These are phyloP conservation scores for Cercospora citrullina DNA, from an alignment of 2,329 filamentous ascomycete genomes.

Conservation along the genomic window DNA sequence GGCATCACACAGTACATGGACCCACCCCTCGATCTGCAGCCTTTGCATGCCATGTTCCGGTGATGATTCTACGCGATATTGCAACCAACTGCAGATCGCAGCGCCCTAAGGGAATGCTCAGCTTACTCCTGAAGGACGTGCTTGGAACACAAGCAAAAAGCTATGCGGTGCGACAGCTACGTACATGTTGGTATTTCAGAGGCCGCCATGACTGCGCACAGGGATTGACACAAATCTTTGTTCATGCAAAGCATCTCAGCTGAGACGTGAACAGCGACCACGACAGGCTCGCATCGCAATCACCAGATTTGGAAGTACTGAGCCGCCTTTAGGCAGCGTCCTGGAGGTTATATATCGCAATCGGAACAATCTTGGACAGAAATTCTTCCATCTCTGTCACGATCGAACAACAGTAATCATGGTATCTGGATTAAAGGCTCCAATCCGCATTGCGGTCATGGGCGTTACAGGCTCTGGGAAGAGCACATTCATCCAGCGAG, in stretches of 20 bases:
- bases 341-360: neutral
- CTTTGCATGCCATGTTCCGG: neutral
- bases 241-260: neutral
- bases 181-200: neutral
- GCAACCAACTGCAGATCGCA: neutral
- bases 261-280: neutral
- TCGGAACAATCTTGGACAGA: neutral
- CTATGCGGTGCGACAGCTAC: neutral
- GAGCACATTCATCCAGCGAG: conserved; percentile 39
- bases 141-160: neutral
- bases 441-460: conserved; percentile 42
- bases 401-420: neutral
- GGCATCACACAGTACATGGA: neutral
- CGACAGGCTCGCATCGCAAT: neutral
- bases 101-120: neutral
- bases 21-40: neutral
- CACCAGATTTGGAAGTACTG: neutral
- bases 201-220: neutral
- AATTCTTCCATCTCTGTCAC: neutral
- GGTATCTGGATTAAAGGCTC: neutral
- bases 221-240: neutral
- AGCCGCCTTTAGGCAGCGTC: neutral
- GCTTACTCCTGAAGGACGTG: neutral
- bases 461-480: conserved; percentile 48
- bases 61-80: neutral